phyloP scores from a whole-genome alignment of 352 stramenopile genomes.

The Chrysophaeum taylorii region DNA sequence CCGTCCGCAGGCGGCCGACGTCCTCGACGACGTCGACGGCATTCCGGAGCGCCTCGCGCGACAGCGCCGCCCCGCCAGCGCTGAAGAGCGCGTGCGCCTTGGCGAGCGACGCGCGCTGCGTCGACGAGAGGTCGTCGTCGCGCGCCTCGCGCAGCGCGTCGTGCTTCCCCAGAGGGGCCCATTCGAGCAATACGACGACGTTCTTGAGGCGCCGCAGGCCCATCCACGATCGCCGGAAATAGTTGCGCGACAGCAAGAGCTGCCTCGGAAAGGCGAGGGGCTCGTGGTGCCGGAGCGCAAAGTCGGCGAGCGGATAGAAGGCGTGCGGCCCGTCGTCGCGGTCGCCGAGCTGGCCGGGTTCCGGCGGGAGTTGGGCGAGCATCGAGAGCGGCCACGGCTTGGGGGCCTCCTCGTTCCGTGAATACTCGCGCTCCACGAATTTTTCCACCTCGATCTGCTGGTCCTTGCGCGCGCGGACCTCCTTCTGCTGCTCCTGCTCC shows the following conservation, averaged over 20 bases:
- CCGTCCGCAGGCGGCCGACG: conserved; percentile 4
- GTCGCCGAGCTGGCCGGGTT: too few relatives aligned
- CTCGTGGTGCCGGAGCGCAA: too few relatives aligned
- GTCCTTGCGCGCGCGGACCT: conserved; percentile 57
- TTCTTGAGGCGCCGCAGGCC: conserved; percentile 73
- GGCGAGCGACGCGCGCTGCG: conserved; percentile 61
- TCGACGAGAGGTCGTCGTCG: conserved; percentile 50
- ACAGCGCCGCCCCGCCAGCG: too few relatives aligned
- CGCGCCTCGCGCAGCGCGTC: conserved; percentile 55
- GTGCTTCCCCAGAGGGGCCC: conserved; percentile 58
- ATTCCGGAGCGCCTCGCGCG: conserved; percentile 52
- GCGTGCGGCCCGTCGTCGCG: too few relatives aligned
- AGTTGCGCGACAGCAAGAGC: conserved; percentile 69
- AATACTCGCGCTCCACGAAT: conserved; percentile 58
- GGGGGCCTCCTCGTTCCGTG: conserved; percentile 68
- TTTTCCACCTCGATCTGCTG: conserved; percentile 56
- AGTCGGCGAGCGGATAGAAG: too few relatives aligned
- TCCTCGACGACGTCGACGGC: conserved; percentile 18
- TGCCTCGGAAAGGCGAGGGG: too few relatives aligned
- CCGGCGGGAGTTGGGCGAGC: background rate
- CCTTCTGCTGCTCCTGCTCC: conserved; percentile 67
- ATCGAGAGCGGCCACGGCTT: conserved; percentile 55
- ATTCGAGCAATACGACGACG: conserved; percentile 69
- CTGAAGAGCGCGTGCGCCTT: conserved; percentile 58
- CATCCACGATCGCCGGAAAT: conserved; percentile 69